Base-by-base conservation (phyloP, 305 asterid species). In the Ilex paraguariensis region DNA sequence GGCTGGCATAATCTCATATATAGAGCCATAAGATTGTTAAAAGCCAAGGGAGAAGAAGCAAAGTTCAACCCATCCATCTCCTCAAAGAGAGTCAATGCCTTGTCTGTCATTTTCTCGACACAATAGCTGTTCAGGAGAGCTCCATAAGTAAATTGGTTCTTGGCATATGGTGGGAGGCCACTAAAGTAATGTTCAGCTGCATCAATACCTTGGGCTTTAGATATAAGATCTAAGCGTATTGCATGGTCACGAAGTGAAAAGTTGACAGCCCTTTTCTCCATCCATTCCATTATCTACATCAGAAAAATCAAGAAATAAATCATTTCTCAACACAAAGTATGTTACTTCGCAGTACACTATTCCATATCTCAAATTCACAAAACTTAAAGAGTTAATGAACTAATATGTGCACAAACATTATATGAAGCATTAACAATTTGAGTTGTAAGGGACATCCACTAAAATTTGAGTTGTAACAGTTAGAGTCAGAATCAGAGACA, bases 201-300 rank as follows among this genome's bases (percentile, higher is more conserved):
- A 36, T 70, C 74, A 73, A 86, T 61, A 11, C 96, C 95, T 3
- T 81, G 70, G 57, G 58, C 81, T 77, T 87, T 84, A 31, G 75
- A 80, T 42, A 71, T 72, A 57, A 90, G 84, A 73, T 87, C 87
- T 81, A 90, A 65, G 30, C 68, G 83, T 40, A 72, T 40, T 13
- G 90, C 84, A 57, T 74, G 65, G 67, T 87, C 91, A 13, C 30
- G 57, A 56, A 28, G 56, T 21, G 67, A 67, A 16, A 82, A 72
- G 80, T 79, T 75, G 51, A 75, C 66, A 66, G 77, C 76, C 72
- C 87, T 82, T 58, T 52, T 63, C 69, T 74, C 82, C 95, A 85
- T 90, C 96, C 97, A 90, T 61, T 85, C 90, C 80, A 84, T 77
- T 67, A 87, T 81, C 96, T 90, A 75, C 69, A 72, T 13, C 60